A percentile compares a stretch with the other conserved stretches of the same genome.
These are phyloP conservation scores for Spizellomyces sp. DNA, from an alignment of 192 early-diverging fungal species.

Conservation along the genomic window DNA sequence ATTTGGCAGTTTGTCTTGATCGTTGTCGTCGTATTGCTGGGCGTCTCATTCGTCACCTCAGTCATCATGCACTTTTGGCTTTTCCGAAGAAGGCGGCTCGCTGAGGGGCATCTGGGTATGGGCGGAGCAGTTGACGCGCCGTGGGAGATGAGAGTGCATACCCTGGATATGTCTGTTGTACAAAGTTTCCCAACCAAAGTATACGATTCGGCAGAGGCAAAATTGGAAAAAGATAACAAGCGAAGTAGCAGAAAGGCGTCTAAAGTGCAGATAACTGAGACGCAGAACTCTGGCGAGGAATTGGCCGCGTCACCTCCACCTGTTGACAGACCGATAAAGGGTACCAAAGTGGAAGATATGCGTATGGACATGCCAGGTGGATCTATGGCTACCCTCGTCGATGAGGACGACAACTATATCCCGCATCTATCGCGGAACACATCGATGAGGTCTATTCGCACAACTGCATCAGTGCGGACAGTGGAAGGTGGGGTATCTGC, in stretches of 20 bases:
- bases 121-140: not conserved
- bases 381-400: not conserved
- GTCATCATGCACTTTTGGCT: slow-evolving; percentile 25
- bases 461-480: not conserved
- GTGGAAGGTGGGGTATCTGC: not conserved
- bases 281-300: not conserved
- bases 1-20: slow-evolving; percentile 19
- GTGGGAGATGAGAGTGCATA: slow-evolving; percentile 1
- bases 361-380: not conserved
- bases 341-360: not conserved
- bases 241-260: not conserved
- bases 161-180: slow-evolving; percentile 4
- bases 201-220: slow-evolving; percentile 9
- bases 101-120: not conserved
- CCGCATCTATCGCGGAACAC: no score
- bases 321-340: no score
- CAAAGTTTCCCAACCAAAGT: slow-evolving; percentile 15
- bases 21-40: slow-evolving; percentile 17
- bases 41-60: slow-evolving; percentile 2
- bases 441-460: not conserved
- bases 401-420: no score
- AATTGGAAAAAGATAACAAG: not conserved
- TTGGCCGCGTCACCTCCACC: not conserved
- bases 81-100: not conserved
- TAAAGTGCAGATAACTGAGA: not conserved